Base-by-base conservation (phyloP, 495 filamentous ascomycete species). In the Neurospora hispaniola region DNA sequence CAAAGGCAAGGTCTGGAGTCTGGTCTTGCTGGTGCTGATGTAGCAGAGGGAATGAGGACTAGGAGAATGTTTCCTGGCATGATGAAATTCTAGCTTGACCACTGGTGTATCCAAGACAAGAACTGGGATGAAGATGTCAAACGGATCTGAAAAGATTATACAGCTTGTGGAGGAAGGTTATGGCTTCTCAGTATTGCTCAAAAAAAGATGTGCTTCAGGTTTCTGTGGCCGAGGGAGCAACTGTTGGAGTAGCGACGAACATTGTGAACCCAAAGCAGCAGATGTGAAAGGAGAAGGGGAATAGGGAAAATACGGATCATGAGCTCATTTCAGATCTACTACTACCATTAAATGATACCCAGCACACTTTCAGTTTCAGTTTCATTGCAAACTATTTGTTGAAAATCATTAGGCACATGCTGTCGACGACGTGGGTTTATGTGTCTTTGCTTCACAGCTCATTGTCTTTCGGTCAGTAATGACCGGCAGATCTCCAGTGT, bases 1-100 rank as follows among this genome's bases (percentile, higher is more conserved):
- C 79, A 78, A 62, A 74, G 72, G 72, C 74, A 79, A 39, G 71
- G 71, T 70, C 46, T 78, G 62, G 38, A 69, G 41, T 20, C 62
- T 66, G 54, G 54, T 38, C 54, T 66, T 66, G 54, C 54, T 12
- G 54, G 54, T 31, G 70, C 35, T 35, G 31, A 68, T 38, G 70
- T 46, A 27, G 41, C 41, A 44, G 35, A 71, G 70, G 35, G 70
- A 44, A 71, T 44, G 70, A 71, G 43, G 38, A 31, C 70, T 41
- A 71, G 70, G 54, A 66, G 27, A 66, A 66, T 66, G 27, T 66
- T 66, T 27, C 54, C 54, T 18, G 54, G 54, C 27, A 66, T 66
- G 54, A 35, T 35, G 54, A 31, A 31, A 66, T 66, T 66, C 54
- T 66, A 66, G 54, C 27, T 35, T 66, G 54, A 18, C 14, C 54